Percentiles rank a stretch among this genome's conserved stretches.
Evolutionary conservation across 495 filamentous ascomycete genomes (phyloP).

Genomic region (Daldinia caldariorum): DNA sequence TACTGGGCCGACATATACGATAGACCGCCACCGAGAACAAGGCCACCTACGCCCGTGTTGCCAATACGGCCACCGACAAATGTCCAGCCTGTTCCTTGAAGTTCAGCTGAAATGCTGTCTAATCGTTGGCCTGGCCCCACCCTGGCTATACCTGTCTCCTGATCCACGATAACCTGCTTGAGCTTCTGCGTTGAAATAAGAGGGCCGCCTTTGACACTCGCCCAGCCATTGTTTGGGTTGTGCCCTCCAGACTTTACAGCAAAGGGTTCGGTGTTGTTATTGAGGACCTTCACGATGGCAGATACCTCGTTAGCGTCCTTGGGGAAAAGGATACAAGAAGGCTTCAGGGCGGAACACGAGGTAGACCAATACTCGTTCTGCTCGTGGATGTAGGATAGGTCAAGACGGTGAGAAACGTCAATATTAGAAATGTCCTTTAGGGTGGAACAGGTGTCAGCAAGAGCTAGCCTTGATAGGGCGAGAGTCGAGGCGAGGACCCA

Average conservation of each 20-base stretch:
- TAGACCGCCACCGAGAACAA: conserved; percentile 56
- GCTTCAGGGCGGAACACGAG: conserved; percentile 53
- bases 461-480: conserved; percentile 32
- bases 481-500: conserved; percentile 23
- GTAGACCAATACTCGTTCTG: conserved; percentile 61
- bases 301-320: conserved; percentile 51
- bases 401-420: conserved; percentile 46
- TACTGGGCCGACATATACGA: conserved; percentile 64
- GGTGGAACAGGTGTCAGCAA: conserved; percentile 50
- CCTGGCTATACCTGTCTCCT: conserved; percentile 54
- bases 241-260: conserved; percentile 65
- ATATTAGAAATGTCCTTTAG: conserved; percentile 46
- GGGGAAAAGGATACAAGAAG: conserved; percentile 60
- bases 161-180: conserved; percentile 56
- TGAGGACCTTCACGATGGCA: conserved; percentile 46
- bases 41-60: conserved; percentile 57
- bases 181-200: conserved; percentile 62
- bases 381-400: conserved; percentile 49
- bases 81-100: conserved; percentile 58
- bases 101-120: conserved; percentile 57
- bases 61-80: conserved; percentile 63
- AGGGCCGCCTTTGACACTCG: conserved; percentile 62
- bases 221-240: conserved; percentile 58
- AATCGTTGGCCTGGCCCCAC: conserved; percentile 62
- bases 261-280: conserved; percentile 55